A percentile compares a stretch with the other conserved stretches of the same genome.
Evolutionary conservation across 2,329 filamentous ascomycete species (phyloP).

Genomic region (Immersiporthe knoxdaviesiana): DNA sequence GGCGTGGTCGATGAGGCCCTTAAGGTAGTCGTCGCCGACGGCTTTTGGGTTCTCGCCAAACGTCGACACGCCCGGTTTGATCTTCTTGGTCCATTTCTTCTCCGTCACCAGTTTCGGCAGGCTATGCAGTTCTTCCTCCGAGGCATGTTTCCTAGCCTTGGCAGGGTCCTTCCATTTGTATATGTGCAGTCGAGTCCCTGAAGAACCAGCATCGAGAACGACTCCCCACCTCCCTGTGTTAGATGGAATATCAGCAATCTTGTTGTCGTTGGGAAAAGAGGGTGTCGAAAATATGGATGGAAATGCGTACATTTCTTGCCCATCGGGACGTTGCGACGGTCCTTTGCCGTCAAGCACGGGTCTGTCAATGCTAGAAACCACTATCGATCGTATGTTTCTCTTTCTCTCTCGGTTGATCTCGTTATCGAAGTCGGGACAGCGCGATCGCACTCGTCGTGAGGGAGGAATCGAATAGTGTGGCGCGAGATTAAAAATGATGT

Average conservation of each 20-base stretch:
- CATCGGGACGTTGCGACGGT: conserved; percentile 27
- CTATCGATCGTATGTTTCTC: conserved; percentile 1
- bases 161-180: conserved; percentile 89
- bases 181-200: conserved; percentile 90
- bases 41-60: conserved; percentile 77
- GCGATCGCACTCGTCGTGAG: neutral
- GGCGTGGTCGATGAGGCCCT: conserved; percentile 80
- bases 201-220: conserved; percentile 96
- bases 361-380: neutral
- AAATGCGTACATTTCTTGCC: conserved; percentile 30
- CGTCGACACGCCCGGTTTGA: conserved; percentile 87
- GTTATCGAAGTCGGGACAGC: neutral
- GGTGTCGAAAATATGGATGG: neutral
- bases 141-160: conserved; percentile 65
- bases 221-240: conserved; percentile 76
- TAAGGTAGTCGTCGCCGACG: conserved; percentile 81
- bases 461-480: neutral
- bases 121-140: conserved; percentile 62
- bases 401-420: neutral
- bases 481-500: neutral
- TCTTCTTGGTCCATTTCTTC: conserved; percentile 90
- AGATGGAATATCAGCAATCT: conserved; percentile 18
- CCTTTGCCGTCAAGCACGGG: conserved; percentile 8
- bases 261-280: neutral
- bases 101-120: conserved; percentile 83